Conservation (phyloP, 352 stramenopile genomes). For the Achlya hypogyna region DNA sequence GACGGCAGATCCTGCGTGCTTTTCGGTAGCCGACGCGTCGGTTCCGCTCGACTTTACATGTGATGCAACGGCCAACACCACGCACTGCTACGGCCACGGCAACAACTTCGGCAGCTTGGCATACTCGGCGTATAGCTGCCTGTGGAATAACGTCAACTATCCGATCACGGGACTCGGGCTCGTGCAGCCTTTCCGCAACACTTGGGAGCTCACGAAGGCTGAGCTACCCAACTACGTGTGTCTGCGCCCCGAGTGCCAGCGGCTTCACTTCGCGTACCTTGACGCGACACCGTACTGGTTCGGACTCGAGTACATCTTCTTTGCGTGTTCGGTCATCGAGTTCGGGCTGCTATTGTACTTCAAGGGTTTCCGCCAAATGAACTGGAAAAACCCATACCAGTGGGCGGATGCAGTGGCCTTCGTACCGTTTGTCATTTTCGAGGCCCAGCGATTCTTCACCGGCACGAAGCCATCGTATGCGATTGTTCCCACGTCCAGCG, state of each 20-base stretch:
- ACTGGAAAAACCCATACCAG: conserved; percentile 58
- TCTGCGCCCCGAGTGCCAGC: conserved; percentile 71
- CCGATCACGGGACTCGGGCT: conserved; percentile 20
- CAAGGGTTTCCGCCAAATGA: conserved; percentile 30
- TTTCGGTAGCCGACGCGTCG: conserved; percentile 31
- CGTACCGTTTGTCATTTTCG: conserved; percentile 54
- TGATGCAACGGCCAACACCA: conserved; percentile 25
- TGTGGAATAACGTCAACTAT: conserved; percentile 31
- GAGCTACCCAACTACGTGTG: conserved; percentile 44
- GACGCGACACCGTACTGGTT: conserved; percentile 48
- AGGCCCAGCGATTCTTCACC: conserved; percentile 32
- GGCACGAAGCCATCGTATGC: conserved; percentile 43
- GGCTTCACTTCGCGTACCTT: conserved; percentile 58
- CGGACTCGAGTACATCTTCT: conserved; percentile 59
- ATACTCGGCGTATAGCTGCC: conserved; percentile 28
- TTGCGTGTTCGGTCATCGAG: conserved; percentile 51
- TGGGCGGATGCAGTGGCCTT: conserved; percentile 60
- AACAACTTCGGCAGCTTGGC: conserved; percentile 42
- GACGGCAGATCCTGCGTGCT: conserved; percentile 51
- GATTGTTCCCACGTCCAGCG: conserved; percentile 50
- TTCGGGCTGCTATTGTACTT: conserved; percentile 33
- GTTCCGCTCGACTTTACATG: conserved; percentile 38
- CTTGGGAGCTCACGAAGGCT: conserved; percentile 29
- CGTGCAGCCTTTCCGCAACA: conserved; percentile 40
- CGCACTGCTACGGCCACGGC: conserved; percentile 44